Conservation (phyloP, 345 rosid genomes). For the Tarenaya hassleriana region DNA sequence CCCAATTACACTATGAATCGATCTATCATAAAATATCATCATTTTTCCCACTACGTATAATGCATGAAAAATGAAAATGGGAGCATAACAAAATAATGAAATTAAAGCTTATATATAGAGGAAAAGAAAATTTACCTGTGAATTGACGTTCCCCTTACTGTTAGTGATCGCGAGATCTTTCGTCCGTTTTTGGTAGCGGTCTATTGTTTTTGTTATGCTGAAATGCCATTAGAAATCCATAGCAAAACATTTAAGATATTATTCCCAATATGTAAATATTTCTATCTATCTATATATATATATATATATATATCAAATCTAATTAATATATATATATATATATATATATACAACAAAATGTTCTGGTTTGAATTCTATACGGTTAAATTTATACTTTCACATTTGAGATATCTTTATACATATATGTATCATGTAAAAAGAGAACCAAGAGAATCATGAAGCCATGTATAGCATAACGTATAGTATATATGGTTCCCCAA, state of each 20-base stretch:
- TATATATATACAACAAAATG: neutral
- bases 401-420: no score
- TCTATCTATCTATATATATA: no score
- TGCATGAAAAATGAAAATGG: neutral
- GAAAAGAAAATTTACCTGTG: slow-evolving; percentile 33
- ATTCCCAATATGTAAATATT: neutral
- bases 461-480: no score
- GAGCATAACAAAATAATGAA: neutral
- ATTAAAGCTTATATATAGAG: no score
- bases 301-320: no score
- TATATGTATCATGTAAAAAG: no score
- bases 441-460: no score
- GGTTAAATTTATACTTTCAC: no score
- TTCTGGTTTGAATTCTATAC: neutral
- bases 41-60: no score
- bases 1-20: neutral
- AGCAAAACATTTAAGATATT: neutral
- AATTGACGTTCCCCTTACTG: slow-evolving; percentile 26
- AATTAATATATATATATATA: no score
- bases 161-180: slow-evolving; percentile 42
- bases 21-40: no score
- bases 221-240: slow-evolving; percentile 7
- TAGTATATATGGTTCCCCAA: neutral
- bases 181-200: slow-evolving; percentile 56
- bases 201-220: slow-evolving; percentile 63